Conservation (phyloP, 257 asterid species). For the Buddleja alternifolia region DNA sequence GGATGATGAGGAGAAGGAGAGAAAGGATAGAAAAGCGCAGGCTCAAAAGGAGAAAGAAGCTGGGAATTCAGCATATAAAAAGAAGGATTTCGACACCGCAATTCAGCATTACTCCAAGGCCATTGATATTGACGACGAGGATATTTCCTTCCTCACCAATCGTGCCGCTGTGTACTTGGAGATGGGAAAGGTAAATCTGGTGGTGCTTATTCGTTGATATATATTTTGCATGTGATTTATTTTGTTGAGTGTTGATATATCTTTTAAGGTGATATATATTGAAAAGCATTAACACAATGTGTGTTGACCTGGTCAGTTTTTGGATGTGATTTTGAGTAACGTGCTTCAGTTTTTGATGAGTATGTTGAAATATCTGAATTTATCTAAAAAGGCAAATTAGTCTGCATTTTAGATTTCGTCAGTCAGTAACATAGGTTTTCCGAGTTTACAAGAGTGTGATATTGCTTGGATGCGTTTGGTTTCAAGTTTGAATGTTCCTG, state of each 20-base stretch:
- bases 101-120: slow-evolving; percentile 78
- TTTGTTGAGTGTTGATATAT: neutral
- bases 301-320: neutral
- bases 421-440: too few relatives aligned
- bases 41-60: slow-evolving; percentile 88
- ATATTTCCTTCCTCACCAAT: slow-evolving; percentile 82
- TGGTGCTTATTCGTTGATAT: neutral
- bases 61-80: slow-evolving; percentile 88
- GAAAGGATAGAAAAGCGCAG: slow-evolving; percentile 49
- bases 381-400: neutral
- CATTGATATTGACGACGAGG: slow-evolving; percentile 71
- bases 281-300: neutral
- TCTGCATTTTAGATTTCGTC: neutral
- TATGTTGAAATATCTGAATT: neutral
- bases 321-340: neutral
- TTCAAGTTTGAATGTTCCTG: too few relatives aligned
- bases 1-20: slow-evolving; percentile 64
- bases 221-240: too few relatives aligned
- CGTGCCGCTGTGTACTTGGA: slow-evolving; percentile 97
- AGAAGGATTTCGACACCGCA: slow-evolving; percentile 90
- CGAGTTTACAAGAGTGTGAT: too few relatives aligned
- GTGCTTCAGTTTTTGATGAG: neutral
- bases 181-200: slow-evolving; percentile 75
- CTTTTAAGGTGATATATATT: neutral
- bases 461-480: too few relatives aligned